phyloP scores from a whole-genome alignment of 1,139 yeast species.

The Taiozyma sp. region DNA sequence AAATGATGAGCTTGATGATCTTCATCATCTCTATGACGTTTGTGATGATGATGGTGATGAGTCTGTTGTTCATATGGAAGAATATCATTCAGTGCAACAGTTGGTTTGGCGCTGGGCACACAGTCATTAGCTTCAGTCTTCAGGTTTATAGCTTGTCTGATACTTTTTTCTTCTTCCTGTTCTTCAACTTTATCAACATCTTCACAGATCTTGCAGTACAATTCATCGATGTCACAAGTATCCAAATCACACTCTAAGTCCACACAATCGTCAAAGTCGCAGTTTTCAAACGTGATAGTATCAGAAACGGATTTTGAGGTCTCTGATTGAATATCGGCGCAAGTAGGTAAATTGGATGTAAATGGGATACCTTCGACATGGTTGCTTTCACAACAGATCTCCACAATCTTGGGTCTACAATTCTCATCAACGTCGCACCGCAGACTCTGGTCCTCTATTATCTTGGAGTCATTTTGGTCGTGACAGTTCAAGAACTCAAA shows the following conservation, averaged over 20 bases:
- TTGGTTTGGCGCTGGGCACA: background rate
- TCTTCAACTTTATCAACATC: constrained; percentile 7
- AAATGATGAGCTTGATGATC: constrained; percentile 10
- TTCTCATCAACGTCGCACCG: constrained; percentile 21
- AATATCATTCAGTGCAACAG: background rate
- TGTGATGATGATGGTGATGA: constrained; percentile 13
- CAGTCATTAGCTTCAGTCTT: background rate
- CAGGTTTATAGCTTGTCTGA: background rate
- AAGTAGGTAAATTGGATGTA: constrained; percentile 8
- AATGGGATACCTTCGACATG: constrained; percentile 16
- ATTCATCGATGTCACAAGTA: constrained; percentile 23
- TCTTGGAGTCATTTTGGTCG: constrained; percentile 15
- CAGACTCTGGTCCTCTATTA: constrained; percentile 8
- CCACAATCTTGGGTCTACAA: constrained; percentile 33
- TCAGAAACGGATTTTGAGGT: background rate
- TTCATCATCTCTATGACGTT: constrained; percentile 11
- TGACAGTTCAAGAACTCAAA: constrained; percentile 36
- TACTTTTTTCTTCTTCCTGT: background rate
- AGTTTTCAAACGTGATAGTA: constrained; percentile 14
- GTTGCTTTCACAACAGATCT: constrained; percentile 33
- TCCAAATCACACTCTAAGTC: constrained; percentile 24
- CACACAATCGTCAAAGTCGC: constrained; percentile 20
- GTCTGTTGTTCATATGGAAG: constrained; percentile 1
- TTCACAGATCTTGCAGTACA: constrained; percentile 23
- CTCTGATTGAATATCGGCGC: constrained; percentile 3